Evolutionary conservation across 2,329 filamentous ascomycete species (phyloP).

Genomic region (Ascochyta pisi): DNA sequence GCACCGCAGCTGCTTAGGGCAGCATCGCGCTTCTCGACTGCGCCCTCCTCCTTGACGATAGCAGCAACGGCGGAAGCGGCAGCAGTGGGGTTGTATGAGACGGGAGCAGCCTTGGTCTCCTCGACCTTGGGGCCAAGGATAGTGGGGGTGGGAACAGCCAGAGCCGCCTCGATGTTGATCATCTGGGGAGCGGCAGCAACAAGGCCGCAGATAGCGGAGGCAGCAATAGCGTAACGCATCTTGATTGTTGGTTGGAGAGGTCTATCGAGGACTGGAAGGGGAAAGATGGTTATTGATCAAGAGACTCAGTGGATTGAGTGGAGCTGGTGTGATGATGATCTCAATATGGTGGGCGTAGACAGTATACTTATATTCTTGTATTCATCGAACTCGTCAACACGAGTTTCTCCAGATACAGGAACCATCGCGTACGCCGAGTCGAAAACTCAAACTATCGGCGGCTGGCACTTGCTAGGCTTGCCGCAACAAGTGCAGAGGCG

Average conservation of each 20-base stretch:
- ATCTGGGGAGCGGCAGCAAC: slow-evolving; percentile 32
- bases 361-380: slow-evolving; percentile 22
- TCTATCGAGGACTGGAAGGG: slow-evolving; percentile 7
- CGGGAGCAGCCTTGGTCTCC: slow-evolving; percentile 33
- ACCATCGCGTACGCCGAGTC: slow-evolving; percentile 18
- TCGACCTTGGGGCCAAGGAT: slow-evolving; percentile 37
- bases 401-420: slow-evolving; percentile 2
- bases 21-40: slow-evolving; percentile 8
- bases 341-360: slow-evolving; percentile 13
- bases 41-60: slow-evolving; percentile 16
- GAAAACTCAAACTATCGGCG: slow-evolving; percentile 11
- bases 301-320: slow-evolving; percentile 6
- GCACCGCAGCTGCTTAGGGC: slow-evolving; percentile 14
- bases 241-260: slow-evolving; percentile 13
- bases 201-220: slow-evolving; percentile 28
- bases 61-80: slow-evolving; percentile 31
- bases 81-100: slow-evolving; percentile 37
- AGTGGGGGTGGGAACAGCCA: slow-evolving; percentile 38
- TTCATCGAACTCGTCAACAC: background rate
- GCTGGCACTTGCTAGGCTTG: slow-evolving; percentile 10
- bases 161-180: slow-evolving; percentile 49
- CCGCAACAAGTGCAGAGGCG: slow-evolving; percentile 8
- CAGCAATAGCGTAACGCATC: slow-evolving; percentile 33
- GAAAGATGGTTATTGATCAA: slow-evolving; percentile 8
- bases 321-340: slow-evolving; percentile 20